Conservation (phyloP, 805 yeast species). For the Myxozyma melibiosi region DNA sequence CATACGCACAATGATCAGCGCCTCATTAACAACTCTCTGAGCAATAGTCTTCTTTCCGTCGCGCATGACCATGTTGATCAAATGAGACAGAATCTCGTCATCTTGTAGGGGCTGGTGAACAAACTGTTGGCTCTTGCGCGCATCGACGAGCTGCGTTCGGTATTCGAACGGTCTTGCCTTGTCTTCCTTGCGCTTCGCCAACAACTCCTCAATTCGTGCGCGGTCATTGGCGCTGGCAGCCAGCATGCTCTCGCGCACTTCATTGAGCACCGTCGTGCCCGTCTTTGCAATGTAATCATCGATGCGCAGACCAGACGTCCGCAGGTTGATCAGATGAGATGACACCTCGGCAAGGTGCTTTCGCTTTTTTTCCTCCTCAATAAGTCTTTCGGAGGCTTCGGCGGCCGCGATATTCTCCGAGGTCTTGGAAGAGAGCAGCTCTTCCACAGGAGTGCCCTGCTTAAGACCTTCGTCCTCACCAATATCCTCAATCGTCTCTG, state of each 20-base stretch:
- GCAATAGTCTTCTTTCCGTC: conserved; percentile 87
- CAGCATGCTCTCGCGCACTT: neutral
- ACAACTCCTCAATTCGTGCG: neutral
- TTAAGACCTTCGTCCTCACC: neutral
- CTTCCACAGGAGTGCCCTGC: conserved; percentile 14
- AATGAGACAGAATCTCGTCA: conserved; percentile 42
- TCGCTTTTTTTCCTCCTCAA: neutral
- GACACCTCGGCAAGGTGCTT: conserved; percentile 14
- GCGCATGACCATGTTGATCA: conserved; percentile 87
- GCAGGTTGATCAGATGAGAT: conserved; percentile 21
- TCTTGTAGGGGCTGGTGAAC: conserved; percentile 12
- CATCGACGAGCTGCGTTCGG: conserved; percentile 7
- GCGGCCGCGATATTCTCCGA: too few species aligned
- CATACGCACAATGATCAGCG: conserved; percentile 76
- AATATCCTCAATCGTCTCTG: conserved; percentile 3
- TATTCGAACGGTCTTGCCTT: conserved; percentile 9
- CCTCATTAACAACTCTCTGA: conserved; percentile 68
- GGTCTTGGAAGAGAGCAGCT: too few species aligned
- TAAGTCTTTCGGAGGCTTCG: neutral
- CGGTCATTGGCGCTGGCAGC: neutral
- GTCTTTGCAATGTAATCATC: conserved; percentile 19
- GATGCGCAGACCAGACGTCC: conserved; percentile 18
- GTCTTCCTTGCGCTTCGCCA: neutral
- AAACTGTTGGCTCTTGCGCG: conserved; percentile 20
- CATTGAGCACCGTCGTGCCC: conserved; percentile 2